These are phyloP conservation scores for Scedosporium minutisporum DNA, from an alignment of 2,329 filamentous ascomycete genomes.

Conservation along the genomic window DNA sequence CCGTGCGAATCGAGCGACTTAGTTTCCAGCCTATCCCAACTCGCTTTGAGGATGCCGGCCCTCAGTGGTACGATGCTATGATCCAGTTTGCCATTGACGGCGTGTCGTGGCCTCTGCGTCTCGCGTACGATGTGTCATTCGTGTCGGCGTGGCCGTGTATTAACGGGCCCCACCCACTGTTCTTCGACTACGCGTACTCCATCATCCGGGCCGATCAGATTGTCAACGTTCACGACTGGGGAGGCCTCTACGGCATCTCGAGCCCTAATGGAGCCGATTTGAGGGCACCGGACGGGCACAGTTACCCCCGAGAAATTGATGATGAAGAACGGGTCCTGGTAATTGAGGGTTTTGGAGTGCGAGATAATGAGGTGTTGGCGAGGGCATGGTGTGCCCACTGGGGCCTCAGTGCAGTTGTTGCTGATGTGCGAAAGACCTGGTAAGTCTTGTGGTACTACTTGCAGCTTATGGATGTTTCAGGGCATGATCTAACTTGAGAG, in stretches of 20 bases:
- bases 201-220: conserved; percentile 54
- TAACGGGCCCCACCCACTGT: conserved; percentile 57
- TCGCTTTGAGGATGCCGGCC: conserved; percentile 17
- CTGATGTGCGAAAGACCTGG: conserved; percentile 60
- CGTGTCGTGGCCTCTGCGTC: conserved; percentile 51
- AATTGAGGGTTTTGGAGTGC: conserved; percentile 62
- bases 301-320: conserved; percentile 14
- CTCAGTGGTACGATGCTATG: conserved; percentile 48
- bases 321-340: conserved; percentile 59
- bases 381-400: conserved; percentile 70
- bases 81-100: conserved; percentile 56
- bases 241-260: conserved; percentile 27
- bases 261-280: neutral
- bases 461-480: neutral
- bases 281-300: neutral
- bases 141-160: conserved; percentile 56
- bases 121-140: conserved; percentile 58
- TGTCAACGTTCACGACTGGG: conserved; percentile 58
- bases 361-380: conserved; percentile 67
- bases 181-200: conserved; percentile 59
- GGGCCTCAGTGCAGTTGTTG: conserved; percentile 61
- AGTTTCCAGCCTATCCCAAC: conserved; percentile 36
- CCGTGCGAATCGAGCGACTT: conserved; percentile 60
- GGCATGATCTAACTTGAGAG: neutral
- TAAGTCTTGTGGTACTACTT: conserved; percentile 23